phyloP scores from a whole-genome alignment of 176 grass and related monocot species.

The Metroxylon sagu region DNA sequence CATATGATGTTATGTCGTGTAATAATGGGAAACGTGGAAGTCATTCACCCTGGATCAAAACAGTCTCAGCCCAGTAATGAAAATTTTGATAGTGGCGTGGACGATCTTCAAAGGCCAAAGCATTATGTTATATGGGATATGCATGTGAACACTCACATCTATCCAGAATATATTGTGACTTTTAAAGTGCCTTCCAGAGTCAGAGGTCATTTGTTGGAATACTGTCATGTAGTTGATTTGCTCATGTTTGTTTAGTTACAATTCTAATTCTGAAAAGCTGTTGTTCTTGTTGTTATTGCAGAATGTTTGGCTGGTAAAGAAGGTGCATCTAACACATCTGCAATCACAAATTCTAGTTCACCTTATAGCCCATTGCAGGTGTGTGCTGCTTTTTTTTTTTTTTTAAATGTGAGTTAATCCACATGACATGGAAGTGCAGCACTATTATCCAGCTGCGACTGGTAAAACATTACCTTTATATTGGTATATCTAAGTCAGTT shows the following conservation, averaged over 20 bases:
- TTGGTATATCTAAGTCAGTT: too few species aligned
- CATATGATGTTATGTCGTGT: constrained; percentile 92
- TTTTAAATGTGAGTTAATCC: background rate
- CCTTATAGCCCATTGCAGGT: constrained; percentile 48
- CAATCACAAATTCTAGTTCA: constrained; percentile 59
- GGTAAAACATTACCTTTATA: too few species aligned
- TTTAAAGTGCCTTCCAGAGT: constrained; percentile 60
- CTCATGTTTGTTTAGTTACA: background rate
- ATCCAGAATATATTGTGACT: constrained; percentile 84
- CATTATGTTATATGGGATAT: constrained; percentile 94
- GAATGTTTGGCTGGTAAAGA: constrained; percentile 47
- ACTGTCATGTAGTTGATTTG: background rate
- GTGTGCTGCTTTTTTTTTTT: background rate
- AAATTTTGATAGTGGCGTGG: constrained; percentile 88
- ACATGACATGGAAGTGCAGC: too few species aligned
- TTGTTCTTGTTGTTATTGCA: constrained; percentile 35
- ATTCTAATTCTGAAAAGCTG: constrained; percentile 10
- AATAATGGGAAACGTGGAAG: constrained; percentile 94
- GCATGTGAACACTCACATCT: constrained; percentile 76
- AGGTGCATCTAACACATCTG: constrained; percentile 47
- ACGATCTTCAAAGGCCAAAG: constrained; percentile 75
- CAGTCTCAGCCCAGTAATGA: constrained; percentile 59
- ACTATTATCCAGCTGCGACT: too few species aligned
- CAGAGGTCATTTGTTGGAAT: constrained; percentile 42
- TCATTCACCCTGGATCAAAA: constrained; percentile 73